A percentile compares a stretch with the other conserved stretches of the same genome.
Conservation (phyloP, 441 rosid genomes). For the Erysimum cheiri region DNA sequence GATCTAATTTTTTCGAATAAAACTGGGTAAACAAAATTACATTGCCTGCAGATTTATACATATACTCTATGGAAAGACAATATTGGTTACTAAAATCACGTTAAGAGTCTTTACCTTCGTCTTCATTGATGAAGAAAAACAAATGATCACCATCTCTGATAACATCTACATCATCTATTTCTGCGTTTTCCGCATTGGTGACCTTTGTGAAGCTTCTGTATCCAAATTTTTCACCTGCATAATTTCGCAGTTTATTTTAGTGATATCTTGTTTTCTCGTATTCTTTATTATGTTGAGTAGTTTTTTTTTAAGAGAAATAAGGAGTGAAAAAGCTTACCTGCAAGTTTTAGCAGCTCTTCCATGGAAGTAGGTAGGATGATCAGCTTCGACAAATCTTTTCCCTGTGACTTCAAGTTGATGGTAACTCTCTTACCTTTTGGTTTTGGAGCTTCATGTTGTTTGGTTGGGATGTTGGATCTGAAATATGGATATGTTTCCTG, state of each 20-base stretch:
- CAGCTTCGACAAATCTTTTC: conserved; percentile 57
- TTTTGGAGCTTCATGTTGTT: conserved; percentile 25
- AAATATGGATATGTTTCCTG: conserved; percentile 39
- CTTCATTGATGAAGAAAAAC: conserved; percentile 58
- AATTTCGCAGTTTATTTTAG: conserved; percentile 16
- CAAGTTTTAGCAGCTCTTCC: conserved; percentile 73
- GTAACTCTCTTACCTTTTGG: conserved; percentile 73
- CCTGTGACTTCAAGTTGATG: conserved; percentile 63
- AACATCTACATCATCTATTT: conserved; percentile 78
- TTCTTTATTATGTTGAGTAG: neutral
- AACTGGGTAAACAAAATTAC: neutral
- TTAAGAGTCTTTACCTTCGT: conserved; percentile 29
- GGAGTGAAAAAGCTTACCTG: conserved; percentile 66
- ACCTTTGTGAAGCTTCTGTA: conserved; percentile 57
- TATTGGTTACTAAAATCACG: conserved; percentile 25
- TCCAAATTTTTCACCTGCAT: conserved; percentile 88
- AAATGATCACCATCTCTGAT: conserved; percentile 97
- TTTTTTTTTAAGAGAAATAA: neutral
- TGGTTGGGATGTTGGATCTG: conserved; percentile 38
- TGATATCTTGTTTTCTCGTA: neutral
- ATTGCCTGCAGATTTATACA: conserved; percentile 26
- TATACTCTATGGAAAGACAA: conserved; percentile 1
- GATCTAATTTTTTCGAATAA: neutral
- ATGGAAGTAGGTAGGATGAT: conserved; percentile 80
- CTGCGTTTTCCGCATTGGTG: conserved; percentile 81